Percentiles rank a stretch among this genome's conserved stretches.
phyloP scores from a whole-genome alignment of 169 alveolate genomes.

The Plasmodium knowlesi region DNA sequence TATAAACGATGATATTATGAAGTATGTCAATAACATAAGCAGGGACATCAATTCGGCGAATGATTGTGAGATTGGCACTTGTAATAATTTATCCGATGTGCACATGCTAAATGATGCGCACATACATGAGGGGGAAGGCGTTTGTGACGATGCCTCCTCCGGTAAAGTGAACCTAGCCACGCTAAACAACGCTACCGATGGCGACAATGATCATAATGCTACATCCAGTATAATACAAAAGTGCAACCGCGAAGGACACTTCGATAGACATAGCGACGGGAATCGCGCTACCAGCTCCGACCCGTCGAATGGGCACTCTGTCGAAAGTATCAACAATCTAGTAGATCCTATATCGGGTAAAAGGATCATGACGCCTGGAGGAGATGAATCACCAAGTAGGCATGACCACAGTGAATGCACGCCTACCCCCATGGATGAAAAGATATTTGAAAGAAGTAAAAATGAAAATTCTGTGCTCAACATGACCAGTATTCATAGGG shows the following conservation, averaged over 20 bases:
- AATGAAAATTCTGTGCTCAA: background rate
- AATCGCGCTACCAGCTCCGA: background rate
- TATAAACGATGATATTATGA: slow-evolving; percentile 11
- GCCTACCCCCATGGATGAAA: background rate
- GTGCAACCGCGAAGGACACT: background rate
- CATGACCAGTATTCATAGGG: background rate
- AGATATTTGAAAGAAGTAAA: background rate
- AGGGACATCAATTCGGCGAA: background rate
- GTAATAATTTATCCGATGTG: background rate
- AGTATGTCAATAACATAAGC: background rate
- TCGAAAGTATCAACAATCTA: background rate
- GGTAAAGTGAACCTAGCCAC: background rate
- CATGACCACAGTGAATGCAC: background rate
- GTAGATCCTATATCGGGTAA: background rate
- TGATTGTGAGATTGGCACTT: background rate
- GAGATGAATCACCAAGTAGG: background rate
- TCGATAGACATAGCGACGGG: background rate
- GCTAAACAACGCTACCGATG: background rate
- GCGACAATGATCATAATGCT: background rate
- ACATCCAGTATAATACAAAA: background rate
- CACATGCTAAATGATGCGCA: background rate
- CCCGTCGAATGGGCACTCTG: background rate
- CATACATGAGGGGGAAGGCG: background rate
- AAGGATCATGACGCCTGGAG: background rate
- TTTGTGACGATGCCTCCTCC: background rate